Base-by-base conservation (phyloP, 2,329 filamentous ascomycete species). In the Colletotrichum costaricense region DNA sequence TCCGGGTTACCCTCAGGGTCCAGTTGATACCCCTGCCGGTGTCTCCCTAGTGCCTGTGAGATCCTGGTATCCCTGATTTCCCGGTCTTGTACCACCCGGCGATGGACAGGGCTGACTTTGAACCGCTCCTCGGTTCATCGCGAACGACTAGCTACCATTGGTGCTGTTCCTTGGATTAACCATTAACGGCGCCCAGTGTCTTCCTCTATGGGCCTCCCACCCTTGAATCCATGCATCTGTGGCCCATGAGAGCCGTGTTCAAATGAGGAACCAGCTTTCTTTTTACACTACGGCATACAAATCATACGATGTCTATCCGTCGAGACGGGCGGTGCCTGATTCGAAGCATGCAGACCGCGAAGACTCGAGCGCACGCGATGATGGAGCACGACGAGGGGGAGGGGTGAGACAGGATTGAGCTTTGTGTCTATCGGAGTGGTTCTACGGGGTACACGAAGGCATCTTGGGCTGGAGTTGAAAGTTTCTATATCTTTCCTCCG, bases 291-390 rank as follows among this genome's bases (percentile, higher is more conserved):
- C 55, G 55, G 46, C 33, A 62, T 49, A 70, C 62, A 65, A 60
- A 73, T 73, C 70, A 70, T 73, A 73, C 70, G 70, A 73, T 73
- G 60, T 64, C 35, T 52, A 59, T 60, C 60, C 67, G 49, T 70
- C 67, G 55, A 70, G 67, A 70, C 55, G 46, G 49, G 66, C 60
- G 46, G 67, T 57, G 67, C 60, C 70, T 65, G 46, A 30, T 57
- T 57, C 55, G 26, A 70, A 62, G 35, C 46, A 55, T 30, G 42
- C 24, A 35, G 52, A 38, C 22, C 46, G 52, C 42, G 65, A 63
- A 42, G n/a, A 55, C 33, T 60, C 24, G 9, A 52, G 28, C 60
- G 55, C 70, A 56, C 66, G 67, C 54, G 42, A 33, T 30, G 49
- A 56, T 24, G 42, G 60, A 12, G 49, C 55, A 65, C 60, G 60